These are phyloP conservation scores for Periconia macrospinosa DNA, from an alignment of 2,329 filamentous ascomycete species.

Conservation along the genomic window DNA sequence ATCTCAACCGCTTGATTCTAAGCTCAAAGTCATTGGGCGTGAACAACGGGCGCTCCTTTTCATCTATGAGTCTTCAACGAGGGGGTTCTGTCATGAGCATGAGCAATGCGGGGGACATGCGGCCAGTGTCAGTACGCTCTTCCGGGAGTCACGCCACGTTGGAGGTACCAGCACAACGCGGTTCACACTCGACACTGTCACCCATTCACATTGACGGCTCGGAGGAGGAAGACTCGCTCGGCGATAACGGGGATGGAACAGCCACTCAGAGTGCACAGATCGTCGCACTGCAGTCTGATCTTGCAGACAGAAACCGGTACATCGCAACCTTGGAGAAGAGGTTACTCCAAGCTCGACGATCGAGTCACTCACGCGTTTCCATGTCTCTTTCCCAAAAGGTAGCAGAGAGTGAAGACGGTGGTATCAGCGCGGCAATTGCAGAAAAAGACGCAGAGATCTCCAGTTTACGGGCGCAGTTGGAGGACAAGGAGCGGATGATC, in stretches of 20 bases:
- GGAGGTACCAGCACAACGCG: constrained; percentile 39
- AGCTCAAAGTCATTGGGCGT: constrained; percentile 96
- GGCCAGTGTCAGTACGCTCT: constrained; percentile 54
- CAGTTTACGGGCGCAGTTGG: constrained; percentile 82
- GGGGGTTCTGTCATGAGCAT: constrained; percentile 32
- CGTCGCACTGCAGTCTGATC: constrained; percentile 87
- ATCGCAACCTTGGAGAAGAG: constrained; percentile 92
- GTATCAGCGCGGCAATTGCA: constrained; percentile 69
- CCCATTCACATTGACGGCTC: constrained; percentile 33
- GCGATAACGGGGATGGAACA: constrained; percentile 83
- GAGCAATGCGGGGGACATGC: constrained; percentile 41
- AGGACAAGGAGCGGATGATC: constrained; percentile 95
- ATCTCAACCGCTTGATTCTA: constrained; percentile 90
- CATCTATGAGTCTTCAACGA: constrained; percentile 45
- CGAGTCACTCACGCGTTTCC: constrained; percentile 86
- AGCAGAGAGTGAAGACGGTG: constrained; percentile 72
- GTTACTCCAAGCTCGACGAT: constrained; percentile 83
- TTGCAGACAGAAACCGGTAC: constrained; percentile 96
- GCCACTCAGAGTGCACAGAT: constrained; percentile 85
- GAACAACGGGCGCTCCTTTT: constrained; percentile 58
- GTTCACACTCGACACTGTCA: constrained; percentile 26
- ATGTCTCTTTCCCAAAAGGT: constrained; percentile 70
- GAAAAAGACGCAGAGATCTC: constrained; percentile 94
- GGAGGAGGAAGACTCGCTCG: constrained; percentile 58
- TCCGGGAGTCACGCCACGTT: constrained; percentile 45